These are phyloP conservation scores for Sabuloglossum arenarium DNA, from an alignment of 495 filamentous ascomycete genomes.

Conservation along the genomic window DNA sequence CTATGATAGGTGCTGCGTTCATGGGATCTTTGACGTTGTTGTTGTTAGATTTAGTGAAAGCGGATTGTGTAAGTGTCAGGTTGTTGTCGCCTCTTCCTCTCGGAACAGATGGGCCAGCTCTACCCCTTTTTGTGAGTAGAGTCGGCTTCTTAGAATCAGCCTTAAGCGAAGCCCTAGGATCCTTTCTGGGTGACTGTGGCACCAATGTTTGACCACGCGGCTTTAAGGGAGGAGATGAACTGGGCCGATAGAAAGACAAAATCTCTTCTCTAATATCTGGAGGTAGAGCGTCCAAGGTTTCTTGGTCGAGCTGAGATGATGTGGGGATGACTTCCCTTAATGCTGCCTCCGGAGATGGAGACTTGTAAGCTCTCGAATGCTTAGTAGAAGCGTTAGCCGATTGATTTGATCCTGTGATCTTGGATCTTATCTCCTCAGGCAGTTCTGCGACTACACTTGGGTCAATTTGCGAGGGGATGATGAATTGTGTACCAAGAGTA, in stretches of 20 bases:
- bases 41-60: slow-evolving; percentile 27
- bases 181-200: slow-evolving; percentile 37
- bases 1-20: slow-evolving; percentile 2
- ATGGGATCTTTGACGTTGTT: not conserved
- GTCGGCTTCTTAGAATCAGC: slow-evolving; percentile 25
- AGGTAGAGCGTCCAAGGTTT: slow-evolving; percentile 56
- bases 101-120: slow-evolving; percentile 25
- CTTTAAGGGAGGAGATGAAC: slow-evolving; percentile 10
- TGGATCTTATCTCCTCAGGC: slow-evolving; percentile 56
- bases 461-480: slow-evolving; percentile 64
- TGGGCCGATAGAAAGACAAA: slow-evolving; percentile 38
- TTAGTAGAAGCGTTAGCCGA: not conserved
- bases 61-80: slow-evolving; percentile 41
- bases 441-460: slow-evolving; percentile 54
- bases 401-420: slow-evolving; percentile 21
- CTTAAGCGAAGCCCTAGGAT: slow-evolving; percentile 20
- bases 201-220: slow-evolving; percentile 21
- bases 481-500: slow-evolving; percentile 65
- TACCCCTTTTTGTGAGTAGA: slow-evolving; percentile 38
- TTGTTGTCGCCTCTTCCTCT: slow-evolving; percentile 23
- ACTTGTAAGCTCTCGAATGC: slow-evolving; percentile 10
- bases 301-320: slow-evolving; percentile 45
- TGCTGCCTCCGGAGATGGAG: slow-evolving; percentile 5
- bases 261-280: slow-evolving; percentile 69
- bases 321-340: slow-evolving; percentile 17